Percentiles rank a stretch among this genome's conserved stretches.
Evolutionary conservation across 2,329 filamentous ascomycete species (phyloP).

Genomic region (Fusarium illudens): DNA sequence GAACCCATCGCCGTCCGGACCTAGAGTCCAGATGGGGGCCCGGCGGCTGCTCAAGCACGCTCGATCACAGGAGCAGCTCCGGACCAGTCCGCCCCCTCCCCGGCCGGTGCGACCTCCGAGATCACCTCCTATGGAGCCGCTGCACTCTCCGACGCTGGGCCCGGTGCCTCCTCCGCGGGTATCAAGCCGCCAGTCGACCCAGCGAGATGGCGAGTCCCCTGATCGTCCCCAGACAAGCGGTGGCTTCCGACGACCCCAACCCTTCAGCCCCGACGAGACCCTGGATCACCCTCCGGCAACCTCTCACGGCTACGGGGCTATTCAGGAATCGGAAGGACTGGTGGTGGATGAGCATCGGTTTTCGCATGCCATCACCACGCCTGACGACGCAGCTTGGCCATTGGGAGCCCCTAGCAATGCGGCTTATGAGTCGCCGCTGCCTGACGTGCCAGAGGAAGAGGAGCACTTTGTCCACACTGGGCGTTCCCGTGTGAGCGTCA

Average conservation of each 20-base stretch:
- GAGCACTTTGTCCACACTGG: conserved; percentile 54
- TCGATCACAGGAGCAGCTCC: conserved; percentile 61
- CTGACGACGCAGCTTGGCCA: conserved; percentile 56
- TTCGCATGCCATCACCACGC: conserved; percentile 54
- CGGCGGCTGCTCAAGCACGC: conserved; percentile 53
- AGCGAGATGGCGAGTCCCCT: conserved; percentile 54
- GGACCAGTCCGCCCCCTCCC: conserved; percentile 57
- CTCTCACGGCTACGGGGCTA: conserved; percentile 16
- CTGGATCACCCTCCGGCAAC: conserved; percentile 30
- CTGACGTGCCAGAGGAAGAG: conserved; percentile 71
- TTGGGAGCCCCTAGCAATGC: conserved; percentile 38
- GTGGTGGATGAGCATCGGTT: conserved; percentile 33
- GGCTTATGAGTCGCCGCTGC: conserved; percentile 56
- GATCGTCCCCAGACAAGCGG: conserved; percentile 57
- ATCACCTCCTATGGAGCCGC: conserved; percentile 37
- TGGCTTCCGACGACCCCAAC: conserved; percentile 56
- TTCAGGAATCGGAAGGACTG: conserved; percentile 14
- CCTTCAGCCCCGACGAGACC: conserved; percentile 47
- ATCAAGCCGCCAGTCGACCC: conserved; percentile 63
- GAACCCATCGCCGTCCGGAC: conserved; percentile 20
- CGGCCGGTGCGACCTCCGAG: conserved; percentile 58
- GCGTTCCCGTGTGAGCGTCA: conserved; percentile 54
- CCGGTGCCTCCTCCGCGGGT: conserved; percentile 61
- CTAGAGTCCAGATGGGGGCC: conserved; percentile 40
- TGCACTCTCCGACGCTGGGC: conserved; percentile 44